Conservation (phyloP, 768 basidiomycete species). For the Mycena haematopus region DNA sequence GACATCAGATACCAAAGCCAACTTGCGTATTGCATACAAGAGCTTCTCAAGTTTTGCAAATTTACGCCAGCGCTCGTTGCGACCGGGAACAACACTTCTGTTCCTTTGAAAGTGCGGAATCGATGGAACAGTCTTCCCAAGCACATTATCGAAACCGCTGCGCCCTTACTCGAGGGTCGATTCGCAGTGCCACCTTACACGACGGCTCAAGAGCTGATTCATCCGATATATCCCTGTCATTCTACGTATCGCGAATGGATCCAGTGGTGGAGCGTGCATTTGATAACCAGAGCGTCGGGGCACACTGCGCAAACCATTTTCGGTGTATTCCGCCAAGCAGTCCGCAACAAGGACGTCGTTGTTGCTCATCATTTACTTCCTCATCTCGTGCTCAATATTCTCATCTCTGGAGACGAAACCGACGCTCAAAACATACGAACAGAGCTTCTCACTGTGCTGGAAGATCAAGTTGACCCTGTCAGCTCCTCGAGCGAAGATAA, state of each 20-base stretch:
- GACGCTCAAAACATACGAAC: conserved; percentile 68
- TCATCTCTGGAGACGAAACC: conserved; percentile 74
- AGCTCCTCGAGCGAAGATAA: conserved; percentile 75
- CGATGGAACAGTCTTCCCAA: conserved; percentile 85
- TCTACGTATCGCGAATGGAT: conserved; percentile 96
- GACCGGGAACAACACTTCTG: conserved; percentile 52
- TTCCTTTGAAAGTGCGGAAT: conserved; percentile 69
- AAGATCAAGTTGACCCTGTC: conserved; percentile 79
- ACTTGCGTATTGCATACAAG: conserved; percentile 91
- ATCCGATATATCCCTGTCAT: conserved; percentile 81
- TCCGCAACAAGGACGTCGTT: conserved; percentile 89
- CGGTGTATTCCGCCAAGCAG: conserved; percentile 74
- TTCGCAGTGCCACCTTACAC: conserved; percentile 59
- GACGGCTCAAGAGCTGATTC: conserved; percentile 44
- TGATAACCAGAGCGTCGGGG: conserved; percentile 72
- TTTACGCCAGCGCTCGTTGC: conserved; percentile 81
- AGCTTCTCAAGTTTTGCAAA: conserved; percentile 84
- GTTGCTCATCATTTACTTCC: conserved; percentile 93
- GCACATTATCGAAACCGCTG: conserved; percentile 83
- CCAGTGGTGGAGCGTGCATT: conserved; percentile 83
- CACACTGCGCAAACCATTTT: conserved; percentile 73
- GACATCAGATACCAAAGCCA: conserved; percentile 91
- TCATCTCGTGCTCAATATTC: conserved; percentile 85
- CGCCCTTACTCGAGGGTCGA: conserved; percentile 78
- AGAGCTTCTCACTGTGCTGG: conserved; percentile 83